phyloP scores from a whole-genome alignment of 768 basidiomycete genomes.

The Mrakia frigida region DNA sequence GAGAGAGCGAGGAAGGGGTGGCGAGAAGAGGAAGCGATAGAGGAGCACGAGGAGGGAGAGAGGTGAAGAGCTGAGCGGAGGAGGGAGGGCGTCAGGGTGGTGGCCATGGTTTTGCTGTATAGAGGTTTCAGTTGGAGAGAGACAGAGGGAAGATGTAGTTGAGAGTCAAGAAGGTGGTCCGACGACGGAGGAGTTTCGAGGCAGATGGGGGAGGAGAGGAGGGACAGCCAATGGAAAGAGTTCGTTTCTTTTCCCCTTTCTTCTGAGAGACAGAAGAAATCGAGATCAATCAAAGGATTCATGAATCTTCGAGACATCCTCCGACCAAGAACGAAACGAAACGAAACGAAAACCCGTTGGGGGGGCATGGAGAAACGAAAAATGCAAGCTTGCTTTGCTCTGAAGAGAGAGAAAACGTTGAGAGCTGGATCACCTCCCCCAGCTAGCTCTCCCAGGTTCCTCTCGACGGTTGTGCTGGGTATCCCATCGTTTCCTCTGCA shows the following conservation, averaged over 20 bases:
- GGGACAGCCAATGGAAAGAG: neutral
- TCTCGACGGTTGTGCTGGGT: conserved; percentile 6
- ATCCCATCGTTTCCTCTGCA: conserved; percentile 19
- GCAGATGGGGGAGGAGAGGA: no score
- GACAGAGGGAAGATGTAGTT: neutral
- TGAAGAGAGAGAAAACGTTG: no score
- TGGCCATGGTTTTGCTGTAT: neutral
- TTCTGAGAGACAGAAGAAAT: no score
- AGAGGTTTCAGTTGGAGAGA: neutral
- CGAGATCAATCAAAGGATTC: no score
- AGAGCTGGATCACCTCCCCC: neutral
- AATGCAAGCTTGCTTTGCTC: no score
- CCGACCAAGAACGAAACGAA: no score
- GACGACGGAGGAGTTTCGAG: neutral
- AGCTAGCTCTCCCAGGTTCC: neutral
- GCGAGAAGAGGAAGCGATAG: neutral
- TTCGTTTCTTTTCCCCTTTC: neutral
- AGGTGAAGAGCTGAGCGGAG: neutral
- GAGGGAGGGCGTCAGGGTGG: neutral
- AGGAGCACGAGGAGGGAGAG: neutral
- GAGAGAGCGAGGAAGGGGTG: neutral
- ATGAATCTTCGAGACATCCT: no score
- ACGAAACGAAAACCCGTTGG: no score
- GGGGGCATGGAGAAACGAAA: no score
- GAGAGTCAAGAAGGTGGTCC: neutral